A percentile compares a stretch with the other conserved stretches of the same genome.
These are phyloP conservation scores for Candida ipomoeae DNA, from an alignment of 805 yeast species.

Conservation along the genomic window DNA sequence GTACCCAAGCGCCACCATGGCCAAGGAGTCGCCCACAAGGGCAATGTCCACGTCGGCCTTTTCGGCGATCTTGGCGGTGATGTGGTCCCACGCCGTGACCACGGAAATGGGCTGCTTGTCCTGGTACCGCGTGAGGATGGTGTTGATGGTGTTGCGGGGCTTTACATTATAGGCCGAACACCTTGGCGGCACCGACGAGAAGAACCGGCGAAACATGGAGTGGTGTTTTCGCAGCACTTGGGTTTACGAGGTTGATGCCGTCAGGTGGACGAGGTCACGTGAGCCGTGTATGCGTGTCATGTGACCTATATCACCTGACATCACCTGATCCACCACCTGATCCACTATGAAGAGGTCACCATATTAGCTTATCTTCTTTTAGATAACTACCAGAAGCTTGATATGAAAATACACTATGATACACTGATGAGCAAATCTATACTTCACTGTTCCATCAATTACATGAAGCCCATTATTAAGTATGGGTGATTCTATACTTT, in stretches of 20 bases:
- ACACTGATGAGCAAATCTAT: too few relatives aligned
- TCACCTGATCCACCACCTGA: too few relatives aligned
- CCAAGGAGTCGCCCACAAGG: constrained; percentile 86
- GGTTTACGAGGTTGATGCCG: background rate
- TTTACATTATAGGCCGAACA: constrained; percentile 10
- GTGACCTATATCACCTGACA: background rate
- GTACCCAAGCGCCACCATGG: constrained; percentile 88
- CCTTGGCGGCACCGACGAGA: constrained; percentile 2
- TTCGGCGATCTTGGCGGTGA: constrained; percentile 70
- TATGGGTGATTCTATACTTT: too few relatives aligned
- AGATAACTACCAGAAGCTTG: too few relatives aligned
- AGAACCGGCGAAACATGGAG: constrained; percentile 11
- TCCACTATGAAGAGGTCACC: too few relatives aligned
- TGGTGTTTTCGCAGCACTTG: background rate
- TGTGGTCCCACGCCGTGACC: constrained; percentile 86
- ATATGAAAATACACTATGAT: too few relatives aligned
- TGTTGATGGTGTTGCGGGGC: constrained; percentile 12
- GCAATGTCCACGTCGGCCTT: constrained; percentile 62
- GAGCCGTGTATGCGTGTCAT: background rate
- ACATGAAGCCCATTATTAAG: too few relatives aligned
- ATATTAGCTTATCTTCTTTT: too few relatives aligned
- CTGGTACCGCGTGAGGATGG: constrained; percentile 8
- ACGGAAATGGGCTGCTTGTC: constrained; percentile 30
- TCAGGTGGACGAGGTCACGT: background rate
- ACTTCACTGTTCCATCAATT: too few relatives aligned